phyloP scores from a whole-genome alignment of 305 asterid species.

The Fraxinus ornus region DNA sequence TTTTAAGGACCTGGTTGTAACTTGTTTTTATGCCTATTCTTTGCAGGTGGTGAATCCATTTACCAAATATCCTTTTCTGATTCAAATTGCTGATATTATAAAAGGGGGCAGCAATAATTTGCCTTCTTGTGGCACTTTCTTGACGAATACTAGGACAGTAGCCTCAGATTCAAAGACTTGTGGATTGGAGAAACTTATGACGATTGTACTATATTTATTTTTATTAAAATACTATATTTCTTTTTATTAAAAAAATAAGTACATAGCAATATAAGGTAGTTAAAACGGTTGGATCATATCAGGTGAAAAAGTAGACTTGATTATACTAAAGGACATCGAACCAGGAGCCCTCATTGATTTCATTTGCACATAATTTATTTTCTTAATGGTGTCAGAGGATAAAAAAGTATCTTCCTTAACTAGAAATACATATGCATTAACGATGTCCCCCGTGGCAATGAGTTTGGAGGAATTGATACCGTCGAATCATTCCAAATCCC shows the following conservation, averaged over 20 bases:
- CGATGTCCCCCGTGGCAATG: constrained; percentile 89
- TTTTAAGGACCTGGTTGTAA: neutral
- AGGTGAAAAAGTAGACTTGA: neutral
- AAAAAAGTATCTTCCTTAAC: constrained; percentile 38
- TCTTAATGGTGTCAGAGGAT: neutral
- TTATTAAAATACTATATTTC: neutral
- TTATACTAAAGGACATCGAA: neutral
- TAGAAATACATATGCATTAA: constrained; percentile 66
- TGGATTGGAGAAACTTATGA: neutral
- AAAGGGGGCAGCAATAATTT: constrained; percentile 1
- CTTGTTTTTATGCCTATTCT: constrained; percentile 17
- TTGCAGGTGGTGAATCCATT: constrained; percentile 93
- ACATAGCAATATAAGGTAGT: neutral
- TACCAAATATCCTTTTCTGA: constrained; percentile 80
- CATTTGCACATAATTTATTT: neutral
- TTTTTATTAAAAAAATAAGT: neutral
- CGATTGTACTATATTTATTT: neutral
- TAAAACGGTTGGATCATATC: neutral
- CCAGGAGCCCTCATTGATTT: neutral
- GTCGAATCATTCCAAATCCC: constrained; percentile 42
- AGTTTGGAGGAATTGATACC: constrained; percentile 95
- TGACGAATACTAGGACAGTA: neutral
- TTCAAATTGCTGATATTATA: constrained; percentile 9
- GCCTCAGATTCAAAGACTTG: neutral
- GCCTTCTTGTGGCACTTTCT: neutral